A percentile compares a stretch with the other conserved stretches of the same genome.
Conservation (phyloP, 305 asterid species). For the Fraxinus velutina region DNA sequence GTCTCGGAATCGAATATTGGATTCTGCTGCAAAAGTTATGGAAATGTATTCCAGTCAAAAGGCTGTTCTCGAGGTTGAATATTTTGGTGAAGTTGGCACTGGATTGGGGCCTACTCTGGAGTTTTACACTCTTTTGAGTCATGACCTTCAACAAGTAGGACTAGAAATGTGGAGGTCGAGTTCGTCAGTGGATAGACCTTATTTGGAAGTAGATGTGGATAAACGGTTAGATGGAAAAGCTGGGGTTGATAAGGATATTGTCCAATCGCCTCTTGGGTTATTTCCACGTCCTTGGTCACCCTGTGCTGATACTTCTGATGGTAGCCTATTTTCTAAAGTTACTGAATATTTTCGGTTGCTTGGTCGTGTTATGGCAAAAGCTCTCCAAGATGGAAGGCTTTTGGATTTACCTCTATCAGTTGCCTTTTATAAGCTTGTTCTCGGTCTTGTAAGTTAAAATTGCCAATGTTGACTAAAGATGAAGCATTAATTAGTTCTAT, state of each 20-base stretch:
- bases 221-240: constrained; percentile 25
- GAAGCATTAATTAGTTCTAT: not conserved
- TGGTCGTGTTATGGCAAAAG: constrained; percentile 95
- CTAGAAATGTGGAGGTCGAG: constrained; percentile 84
- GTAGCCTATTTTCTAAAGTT: constrained; percentile 59
- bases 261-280: constrained; percentile 84
- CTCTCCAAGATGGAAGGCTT: constrained; percentile 98
- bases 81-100: constrained; percentile 98
- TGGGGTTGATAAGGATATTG: constrained; percentile 45
- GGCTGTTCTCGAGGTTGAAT: constrained; percentile 98
- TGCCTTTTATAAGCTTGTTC: constrained; percentile 82
- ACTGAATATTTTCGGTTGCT: constrained; percentile 72
- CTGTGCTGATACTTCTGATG: constrained; percentile 60
- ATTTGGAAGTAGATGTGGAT: constrained; percentile 56
- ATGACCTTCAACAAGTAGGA: constrained; percentile 81
- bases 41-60: constrained; percentile 97
- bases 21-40: constrained; percentile 96
- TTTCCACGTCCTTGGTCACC: constrained; percentile 94
- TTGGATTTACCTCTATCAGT: constrained; percentile 88
- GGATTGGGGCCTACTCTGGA: constrained; percentile 99
- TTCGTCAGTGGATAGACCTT: constrained; percentile 38
- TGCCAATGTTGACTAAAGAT: not conserved
- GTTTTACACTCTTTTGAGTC: constrained; percentile 92
- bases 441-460: constrained; percentile 61
- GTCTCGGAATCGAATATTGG: constrained; percentile 82